These are phyloP conservation scores for Omphalotus guepiniiformis DNA, from an alignment of 768 basidiomycete genomes.

Conservation along the genomic window DNA sequence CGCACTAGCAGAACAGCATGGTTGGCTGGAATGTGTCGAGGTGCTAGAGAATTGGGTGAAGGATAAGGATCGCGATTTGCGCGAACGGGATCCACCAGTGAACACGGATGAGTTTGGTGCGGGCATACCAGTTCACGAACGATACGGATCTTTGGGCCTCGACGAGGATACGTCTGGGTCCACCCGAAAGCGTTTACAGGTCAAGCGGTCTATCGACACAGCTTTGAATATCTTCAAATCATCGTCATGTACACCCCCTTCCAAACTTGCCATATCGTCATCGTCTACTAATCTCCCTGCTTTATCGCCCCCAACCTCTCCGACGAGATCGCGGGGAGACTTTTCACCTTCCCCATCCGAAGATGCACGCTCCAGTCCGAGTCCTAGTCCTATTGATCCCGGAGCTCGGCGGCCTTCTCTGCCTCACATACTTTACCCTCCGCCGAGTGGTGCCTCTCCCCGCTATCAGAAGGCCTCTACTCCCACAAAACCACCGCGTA, in stretches of 20 bases:
- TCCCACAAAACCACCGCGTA: conserved; percentile 23
- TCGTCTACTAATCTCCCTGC: conserved; percentile 1
- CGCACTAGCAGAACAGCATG: conserved; percentile 74
- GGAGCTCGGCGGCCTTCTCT: conserved; percentile 64
- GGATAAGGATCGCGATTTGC: conserved; percentile 59
- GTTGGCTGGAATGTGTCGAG: conserved; percentile 74
- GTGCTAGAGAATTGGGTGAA: conserved; percentile 63
- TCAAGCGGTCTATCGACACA: conserved; percentile 79
- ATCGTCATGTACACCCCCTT: conserved; percentile 27
- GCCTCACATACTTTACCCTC: conserved; percentile 46
- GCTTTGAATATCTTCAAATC: conserved; percentile 49
- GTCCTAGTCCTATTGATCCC: conserved; percentile 27
- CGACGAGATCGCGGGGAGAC: conserved; percentile 38
- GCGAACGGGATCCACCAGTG: conserved; percentile 40
- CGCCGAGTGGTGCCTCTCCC: conserved; percentile 21
- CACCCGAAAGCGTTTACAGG: conserved; percentile 50
- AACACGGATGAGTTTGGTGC: conserved; percentile 22
- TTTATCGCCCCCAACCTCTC: conserved; percentile 34
- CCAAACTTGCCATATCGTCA: conserved; percentile 20
- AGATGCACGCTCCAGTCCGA: conserved; percentile 17
- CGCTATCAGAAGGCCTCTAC: conserved; percentile 33
- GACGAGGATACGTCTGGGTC: conserved; percentile 24
- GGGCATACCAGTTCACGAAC: conserved; percentile 9
- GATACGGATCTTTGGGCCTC: conserved; percentile 15
- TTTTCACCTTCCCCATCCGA: conserved; percentile 34